Conservation (phyloP, 768 basidiomycete genomes). For the Amanita pseudoporphyria region DNA sequence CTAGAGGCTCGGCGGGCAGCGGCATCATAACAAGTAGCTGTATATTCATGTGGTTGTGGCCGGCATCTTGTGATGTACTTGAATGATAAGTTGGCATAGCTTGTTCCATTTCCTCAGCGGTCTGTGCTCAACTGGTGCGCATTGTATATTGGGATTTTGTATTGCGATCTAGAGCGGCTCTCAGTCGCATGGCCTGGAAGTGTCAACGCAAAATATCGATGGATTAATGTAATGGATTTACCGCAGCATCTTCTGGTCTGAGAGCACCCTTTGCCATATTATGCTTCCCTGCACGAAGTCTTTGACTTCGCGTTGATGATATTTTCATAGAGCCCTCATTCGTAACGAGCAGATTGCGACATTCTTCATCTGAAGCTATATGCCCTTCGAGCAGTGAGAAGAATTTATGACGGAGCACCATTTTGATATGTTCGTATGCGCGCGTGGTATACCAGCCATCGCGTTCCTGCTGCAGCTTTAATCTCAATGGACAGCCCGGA, state of each 20-base stretch:
- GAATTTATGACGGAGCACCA: conserved; percentile 78
- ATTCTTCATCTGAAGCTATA: conserved; percentile 64
- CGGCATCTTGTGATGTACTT: background rate
- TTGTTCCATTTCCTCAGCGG: background rate
- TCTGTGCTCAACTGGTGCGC: background rate
- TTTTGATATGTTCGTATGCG: conserved; percentile 76
- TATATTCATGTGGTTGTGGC: background rate
- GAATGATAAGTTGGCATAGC: background rate
- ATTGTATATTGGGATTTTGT: conserved; percentile 19
- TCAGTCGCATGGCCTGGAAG: conserved; percentile 54
- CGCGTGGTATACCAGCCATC: conserved; percentile 85
- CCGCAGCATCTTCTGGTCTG: conserved; percentile 76
- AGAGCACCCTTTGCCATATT: conserved; percentile 87
- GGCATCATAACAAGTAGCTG: conserved; percentile 11
- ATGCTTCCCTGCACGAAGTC: conserved; percentile 60
- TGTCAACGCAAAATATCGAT: background rate
- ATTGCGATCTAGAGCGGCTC: conserved; percentile 53
- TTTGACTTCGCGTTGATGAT: conserved; percentile 35
- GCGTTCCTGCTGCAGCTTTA: conserved; percentile 41
- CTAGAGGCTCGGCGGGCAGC: conserved; percentile 46
- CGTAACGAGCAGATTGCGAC: conserved; percentile 46
- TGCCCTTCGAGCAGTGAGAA: conserved; percentile 69
- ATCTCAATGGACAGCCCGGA: background rate
- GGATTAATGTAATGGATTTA: conserved; percentile 24
- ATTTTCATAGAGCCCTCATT: conserved; percentile 31